These are phyloP conservation scores for Globisporangium rhizosaccharum DNA, from an alignment of 352 stramenopile species.

Conservation along the genomic window DNA sequence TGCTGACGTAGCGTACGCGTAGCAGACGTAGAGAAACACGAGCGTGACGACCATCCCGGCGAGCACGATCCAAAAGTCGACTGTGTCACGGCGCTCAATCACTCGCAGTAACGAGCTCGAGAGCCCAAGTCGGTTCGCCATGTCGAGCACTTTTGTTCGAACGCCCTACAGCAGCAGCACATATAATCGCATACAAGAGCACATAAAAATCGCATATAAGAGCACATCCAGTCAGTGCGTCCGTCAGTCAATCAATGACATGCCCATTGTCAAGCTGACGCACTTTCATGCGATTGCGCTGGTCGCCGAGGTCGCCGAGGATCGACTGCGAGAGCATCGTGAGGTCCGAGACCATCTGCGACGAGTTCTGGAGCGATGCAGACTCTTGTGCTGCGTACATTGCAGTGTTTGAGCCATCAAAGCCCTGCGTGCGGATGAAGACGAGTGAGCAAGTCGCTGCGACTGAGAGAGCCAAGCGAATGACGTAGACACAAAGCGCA, in stretches of 20 bases:
- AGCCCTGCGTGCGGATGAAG: constrained; percentile 23
- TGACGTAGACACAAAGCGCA: neutral
- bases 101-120: constrained; percentile 78
- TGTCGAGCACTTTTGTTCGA: constrained; percentile 73
- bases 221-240: too few species aligned
- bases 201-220: too few species aligned
- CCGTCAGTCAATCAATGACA: neutral
- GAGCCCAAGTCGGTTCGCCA: constrained; percentile 78
- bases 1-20: constrained; percentile 32
- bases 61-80: constrained; percentile 84
- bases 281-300: constrained; percentile 68
- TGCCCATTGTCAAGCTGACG: neutral
- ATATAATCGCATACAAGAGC: neutral
- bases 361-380: constrained; percentile 71
- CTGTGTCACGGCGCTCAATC: constrained; percentile 75
- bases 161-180: constrained; percentile 35
- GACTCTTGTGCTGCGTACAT: constrained; percentile 79
- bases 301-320: constrained; percentile 62
- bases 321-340: constrained; percentile 68
- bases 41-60: constrained; percentile 79
- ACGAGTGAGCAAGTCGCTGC: neutral
- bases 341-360: constrained; percentile 77
- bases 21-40: constrained; percentile 75
- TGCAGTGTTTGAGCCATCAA: constrained; percentile 58
- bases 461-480: neutral